Base-by-base conservation (phyloP, 2,329 filamentous ascomycete genomes). In the Xylariaceae sp. region DNA sequence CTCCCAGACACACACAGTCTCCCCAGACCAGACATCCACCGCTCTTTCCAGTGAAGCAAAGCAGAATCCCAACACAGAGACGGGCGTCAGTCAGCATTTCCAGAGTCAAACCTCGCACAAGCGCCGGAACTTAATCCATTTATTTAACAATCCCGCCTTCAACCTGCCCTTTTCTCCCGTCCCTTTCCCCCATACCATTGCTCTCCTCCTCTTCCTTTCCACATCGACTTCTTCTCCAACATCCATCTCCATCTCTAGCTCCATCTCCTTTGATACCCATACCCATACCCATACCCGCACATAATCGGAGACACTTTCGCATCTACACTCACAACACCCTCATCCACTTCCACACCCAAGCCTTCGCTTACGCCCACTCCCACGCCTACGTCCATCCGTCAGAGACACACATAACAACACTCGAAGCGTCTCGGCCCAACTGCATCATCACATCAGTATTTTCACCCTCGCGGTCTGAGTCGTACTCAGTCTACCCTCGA, bases 11-110 rank as follows among this genome's bases (percentile, higher is more conserved):
- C 61, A 9, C 13, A 41, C 37, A 30, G 23, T 30, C 23, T 30
- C 37, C 13, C 37, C 13, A 41, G 9, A 41, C 37, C 9, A 45
- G 41, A 58, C 59, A 65, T 62, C 65, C 64, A 67, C 65, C 65
- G 68, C 68, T 67, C 67, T 70, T 70, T 69, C 68, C 64, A 61
- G 55, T 57, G 58, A 7, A 57, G 50, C 47, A 61, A 53, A 54
- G 51, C 56, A 58, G 53, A 57, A 60, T 55, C 58, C 47, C 61
- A 55, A 56, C 55, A 18, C 53, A 61, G 6, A 58, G 54, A 45
- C 41, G 39, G 49, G 51, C 51, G 59, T 59, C 56, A 57, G 56
- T 58, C 53, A 59, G 49, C 51, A 53, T 54, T 47, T 30, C 23
- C 23, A 39, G 45, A 53, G 49, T 57, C 60, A 59, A 56, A 55